phyloP scores from a whole-genome alignment of 2,329 filamentous ascomycete genomes.

The Dothistroma septosporum region DNA sequence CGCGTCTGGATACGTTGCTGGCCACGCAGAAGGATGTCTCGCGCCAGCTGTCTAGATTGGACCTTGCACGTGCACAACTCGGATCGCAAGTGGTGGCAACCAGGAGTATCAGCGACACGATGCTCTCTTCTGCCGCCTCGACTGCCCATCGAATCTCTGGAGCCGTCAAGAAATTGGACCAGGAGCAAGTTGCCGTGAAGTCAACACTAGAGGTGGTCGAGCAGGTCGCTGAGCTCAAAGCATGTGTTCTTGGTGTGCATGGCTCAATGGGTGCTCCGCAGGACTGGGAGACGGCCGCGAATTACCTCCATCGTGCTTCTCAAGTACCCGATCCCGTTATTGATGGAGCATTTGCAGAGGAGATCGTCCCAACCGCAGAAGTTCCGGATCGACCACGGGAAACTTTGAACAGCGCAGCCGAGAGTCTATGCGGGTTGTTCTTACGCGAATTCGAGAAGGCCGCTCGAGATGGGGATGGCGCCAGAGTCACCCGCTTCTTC shows the following conservation, averaged over 20 bases:
- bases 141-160: slow-evolving; percentile 82
- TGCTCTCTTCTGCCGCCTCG: slow-evolving; percentile 79
- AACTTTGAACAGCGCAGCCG: slow-evolving; percentile 80
- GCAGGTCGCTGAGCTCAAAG: slow-evolving; percentile 93
- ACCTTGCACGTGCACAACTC: slow-evolving; percentile 81
- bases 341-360: slow-evolving; percentile 78
- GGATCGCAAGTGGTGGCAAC: slow-evolving; percentile 82
- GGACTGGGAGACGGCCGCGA: slow-evolving; percentile 96
- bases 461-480: slow-evolving; percentile 77
- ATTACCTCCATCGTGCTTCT: slow-evolving; percentile 77
- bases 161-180: slow-evolving; percentile 80
- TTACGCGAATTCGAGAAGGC: slow-evolving; percentile 93
- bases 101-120: slow-evolving; percentile 78
- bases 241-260: slow-evolving; percentile 88
- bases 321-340: slow-evolving; percentile 77
- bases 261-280: slow-evolving; percentile 97
- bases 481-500: slow-evolving; percentile 92
- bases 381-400: slow-evolving; percentile 86
- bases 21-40: slow-evolving; percentile 81
- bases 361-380: slow-evolving; percentile 91
- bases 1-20: slow-evolving; percentile 70
- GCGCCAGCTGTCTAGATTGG: slow-evolving; percentile 79
- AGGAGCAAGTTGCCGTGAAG: slow-evolving; percentile 87
- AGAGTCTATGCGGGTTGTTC: slow-evolving; percentile 86
- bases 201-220: slow-evolving; percentile 88